Conservation (phyloP, 1,139 yeast species). For the Pichia sp. region DNA sequence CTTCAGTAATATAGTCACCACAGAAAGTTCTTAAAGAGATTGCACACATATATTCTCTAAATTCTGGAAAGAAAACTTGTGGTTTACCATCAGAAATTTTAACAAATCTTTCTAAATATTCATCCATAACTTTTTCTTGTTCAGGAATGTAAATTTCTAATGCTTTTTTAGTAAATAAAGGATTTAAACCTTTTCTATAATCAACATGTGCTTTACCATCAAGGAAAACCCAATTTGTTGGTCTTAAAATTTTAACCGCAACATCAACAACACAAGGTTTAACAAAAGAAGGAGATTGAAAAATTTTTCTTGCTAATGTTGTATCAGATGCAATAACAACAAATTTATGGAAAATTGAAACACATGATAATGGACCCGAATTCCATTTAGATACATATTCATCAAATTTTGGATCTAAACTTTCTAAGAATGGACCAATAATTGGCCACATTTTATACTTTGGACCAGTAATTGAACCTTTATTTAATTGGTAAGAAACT, state of each 20-base stretch:
- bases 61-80: slow-evolving; percentile 77
- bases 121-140: slow-evolving; percentile 77
- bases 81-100: slow-evolving; percentile 52
- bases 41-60: slow-evolving; percentile 95
- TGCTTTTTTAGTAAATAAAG: slow-evolving; percentile 79
- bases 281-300: slow-evolving; percentile 78
- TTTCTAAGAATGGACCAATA: slow-evolving; percentile 92
- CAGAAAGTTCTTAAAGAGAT: slow-evolving; percentile 88
- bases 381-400: slow-evolving; percentile 91
- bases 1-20: slow-evolving; percentile 89
- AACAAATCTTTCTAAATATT: slow-evolving; percentile 63
- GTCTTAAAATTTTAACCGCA: slow-evolving; percentile 86
- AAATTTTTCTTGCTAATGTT: slow-evolving; percentile 83
- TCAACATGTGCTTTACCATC: slow-evolving; percentile 95
- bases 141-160: slow-evolving; percentile 77
- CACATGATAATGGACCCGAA: slow-evolving; percentile 91
- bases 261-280: slow-evolving; percentile 98
- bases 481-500: slow-evolving; percentile 64
- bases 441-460: slow-evolving; percentile 81
- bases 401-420: slow-evolving; percentile 93
- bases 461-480: slow-evolving; percentile 91
- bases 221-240: slow-evolving; percentile 93
- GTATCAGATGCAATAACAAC: slow-evolving; percentile 91
- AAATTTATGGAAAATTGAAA: slow-evolving; percentile 94
- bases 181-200: slow-evolving; percentile 85